Conservation (phyloP, 1,284 basidiomycete genomes). For the Sanghuangporus sanghuang region DNA sequence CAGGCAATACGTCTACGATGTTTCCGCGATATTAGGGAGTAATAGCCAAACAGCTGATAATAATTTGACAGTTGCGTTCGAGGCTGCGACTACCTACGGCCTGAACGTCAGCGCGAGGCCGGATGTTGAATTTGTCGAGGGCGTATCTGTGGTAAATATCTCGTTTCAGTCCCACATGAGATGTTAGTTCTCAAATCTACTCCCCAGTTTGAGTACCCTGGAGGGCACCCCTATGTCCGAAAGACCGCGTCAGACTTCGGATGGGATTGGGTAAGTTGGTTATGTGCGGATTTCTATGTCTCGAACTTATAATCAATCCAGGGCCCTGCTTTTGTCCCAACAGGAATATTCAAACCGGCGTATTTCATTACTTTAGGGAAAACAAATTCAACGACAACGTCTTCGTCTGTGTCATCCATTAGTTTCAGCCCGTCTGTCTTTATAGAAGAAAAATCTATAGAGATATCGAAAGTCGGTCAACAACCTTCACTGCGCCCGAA, state of each 20-base stretch:
- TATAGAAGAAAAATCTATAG: slow-evolving; percentile 48
- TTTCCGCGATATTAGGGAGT: slow-evolving; percentile 36
- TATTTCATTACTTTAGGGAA: slow-evolving; percentile 39
- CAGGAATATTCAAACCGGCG: slow-evolving; percentile 49
- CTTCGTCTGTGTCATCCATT: slow-evolving; percentile 19
- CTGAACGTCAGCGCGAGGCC: slow-evolving; percentile 45
- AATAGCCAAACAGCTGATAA: slow-evolving; percentile 25
- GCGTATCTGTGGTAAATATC: slow-evolving; percentile 24
- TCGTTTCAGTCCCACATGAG: background rate
- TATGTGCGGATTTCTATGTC: background rate
- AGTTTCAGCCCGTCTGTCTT: slow-evolving; percentile 32
- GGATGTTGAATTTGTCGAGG: slow-evolving; percentile 38
- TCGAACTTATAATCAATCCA: slow-evolving; percentile 20
- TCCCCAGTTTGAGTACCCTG: slow-evolving; percentile 44
- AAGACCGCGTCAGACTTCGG: slow-evolving; percentile 55
- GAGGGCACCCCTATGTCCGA: slow-evolving; percentile 43
- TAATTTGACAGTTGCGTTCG: slow-evolving; percentile 47
- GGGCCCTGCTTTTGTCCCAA: slow-evolving; percentile 55
- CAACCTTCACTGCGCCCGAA: slow-evolving; percentile 33
- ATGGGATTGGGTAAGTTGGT: slow-evolving; percentile 49
- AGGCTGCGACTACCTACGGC: slow-evolving; percentile 50
- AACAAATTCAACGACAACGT: slow-evolving; percentile 12
- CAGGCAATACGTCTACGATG: slow-evolving; percentile 48
- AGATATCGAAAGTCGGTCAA: slow-evolving; percentile 50
- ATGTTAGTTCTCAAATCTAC: slow-evolving; percentile 19